Evolutionary conservation across 2,329 filamentous ascomycete genomes (phyloP).

Genomic region (Aaosphaeria pasadenensis): DNA sequence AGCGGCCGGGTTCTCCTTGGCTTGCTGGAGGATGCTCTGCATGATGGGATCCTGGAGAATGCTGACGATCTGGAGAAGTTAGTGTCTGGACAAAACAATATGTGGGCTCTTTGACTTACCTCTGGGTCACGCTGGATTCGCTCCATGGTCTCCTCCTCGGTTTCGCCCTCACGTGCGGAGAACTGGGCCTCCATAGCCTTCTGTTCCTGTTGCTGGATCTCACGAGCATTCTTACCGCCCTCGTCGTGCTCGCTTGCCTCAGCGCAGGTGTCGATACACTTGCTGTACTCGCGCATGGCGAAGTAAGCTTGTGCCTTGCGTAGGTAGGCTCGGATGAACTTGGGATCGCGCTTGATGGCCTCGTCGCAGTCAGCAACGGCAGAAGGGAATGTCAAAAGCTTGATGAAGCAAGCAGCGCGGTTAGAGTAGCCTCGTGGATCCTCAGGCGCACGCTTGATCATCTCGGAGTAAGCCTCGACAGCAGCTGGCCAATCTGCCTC

Average conservation of each 20-base stretch:
- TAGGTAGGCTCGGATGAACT: slow-evolving; percentile 94
- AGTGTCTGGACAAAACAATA: slow-evolving; percentile 19
- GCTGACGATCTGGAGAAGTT: slow-evolving; percentile 64
- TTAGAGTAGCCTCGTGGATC: slow-evolving; percentile 96
- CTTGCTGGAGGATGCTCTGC: slow-evolving; percentile 96
- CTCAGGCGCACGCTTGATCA: slow-evolving; percentile 91
- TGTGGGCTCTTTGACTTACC: slow-evolving; percentile 51
- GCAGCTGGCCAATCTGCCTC: slow-evolving; percentile 92
- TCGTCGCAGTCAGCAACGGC: slow-evolving; percentile 89
- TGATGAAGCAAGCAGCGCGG: slow-evolving; percentile 93
- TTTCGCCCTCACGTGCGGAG: slow-evolving; percentile 85
- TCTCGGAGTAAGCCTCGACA: slow-evolving; percentile 90
- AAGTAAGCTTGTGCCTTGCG: slow-evolving; percentile 94
- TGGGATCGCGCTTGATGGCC: slow-evolving; percentile 85
- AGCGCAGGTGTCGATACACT: slow-evolving; percentile 83
- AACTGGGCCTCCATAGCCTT: slow-evolving; percentile 92
- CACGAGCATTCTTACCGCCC: slow-evolving; percentile 76
- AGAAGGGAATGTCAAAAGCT: slow-evolving; percentile 91
- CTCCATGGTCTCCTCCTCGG: slow-evolving; percentile 91
- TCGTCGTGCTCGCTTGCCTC: slow-evolving; percentile 77
- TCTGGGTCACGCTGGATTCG: slow-evolving; percentile 87
- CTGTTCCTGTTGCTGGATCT: slow-evolving; percentile 92
- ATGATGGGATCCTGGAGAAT: slow-evolving; percentile 96
- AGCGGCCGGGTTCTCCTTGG: slow-evolving; percentile 86
- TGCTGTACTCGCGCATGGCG: slow-evolving; percentile 97